phyloP scores from a whole-genome alignment of 2,329 filamentous ascomycete species.

The Colletotrichum australisinense region DNA sequence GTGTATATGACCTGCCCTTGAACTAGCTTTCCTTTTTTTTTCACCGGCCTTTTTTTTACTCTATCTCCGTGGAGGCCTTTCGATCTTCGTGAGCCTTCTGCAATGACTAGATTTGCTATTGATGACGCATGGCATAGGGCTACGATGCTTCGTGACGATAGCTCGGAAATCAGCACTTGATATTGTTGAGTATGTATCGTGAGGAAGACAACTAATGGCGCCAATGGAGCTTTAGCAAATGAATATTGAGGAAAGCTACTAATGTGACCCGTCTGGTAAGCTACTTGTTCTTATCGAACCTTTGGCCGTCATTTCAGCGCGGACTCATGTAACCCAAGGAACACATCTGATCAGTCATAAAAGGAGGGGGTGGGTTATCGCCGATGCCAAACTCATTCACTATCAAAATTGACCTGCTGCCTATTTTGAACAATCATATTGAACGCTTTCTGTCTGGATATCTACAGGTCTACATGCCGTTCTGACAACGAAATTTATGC shows the following conservation, averaged over 20 bases:
- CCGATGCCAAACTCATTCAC: background rate
- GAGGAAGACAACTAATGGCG: background rate
- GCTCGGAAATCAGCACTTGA: background rate
- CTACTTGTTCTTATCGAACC: background rate
- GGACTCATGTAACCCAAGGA: background rate
- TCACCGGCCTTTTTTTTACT: slow-evolving; percentile 37
- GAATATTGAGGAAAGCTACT: background rate
- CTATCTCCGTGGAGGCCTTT: slow-evolving; percentile 36
- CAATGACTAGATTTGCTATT: slow-evolving; percentile 31
- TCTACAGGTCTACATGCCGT: slow-evolving; percentile 27
- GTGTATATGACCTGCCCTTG: slow-evolving; percentile 45
- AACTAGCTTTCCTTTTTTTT: slow-evolving; percentile 43
- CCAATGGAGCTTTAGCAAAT: background rate
- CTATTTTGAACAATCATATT: slow-evolving; percentile 30
- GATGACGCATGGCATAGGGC: slow-evolving; percentile 5
- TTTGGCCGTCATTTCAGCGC: background rate
- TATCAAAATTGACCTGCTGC: background rate
- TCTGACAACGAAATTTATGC: slow-evolving; percentile 39
- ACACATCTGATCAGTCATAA: background rate
- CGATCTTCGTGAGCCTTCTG: slow-evolving; percentile 23
- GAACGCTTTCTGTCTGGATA: slow-evolving; percentile 26
- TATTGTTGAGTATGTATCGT: background rate
- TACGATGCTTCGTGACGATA: background rate
- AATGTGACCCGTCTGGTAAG: background rate
- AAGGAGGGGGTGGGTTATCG: background rate